Evolutionary conservation across 768 basidiomycete species (phyloP).

Genomic region (Tubosaeta sp.): DNA sequence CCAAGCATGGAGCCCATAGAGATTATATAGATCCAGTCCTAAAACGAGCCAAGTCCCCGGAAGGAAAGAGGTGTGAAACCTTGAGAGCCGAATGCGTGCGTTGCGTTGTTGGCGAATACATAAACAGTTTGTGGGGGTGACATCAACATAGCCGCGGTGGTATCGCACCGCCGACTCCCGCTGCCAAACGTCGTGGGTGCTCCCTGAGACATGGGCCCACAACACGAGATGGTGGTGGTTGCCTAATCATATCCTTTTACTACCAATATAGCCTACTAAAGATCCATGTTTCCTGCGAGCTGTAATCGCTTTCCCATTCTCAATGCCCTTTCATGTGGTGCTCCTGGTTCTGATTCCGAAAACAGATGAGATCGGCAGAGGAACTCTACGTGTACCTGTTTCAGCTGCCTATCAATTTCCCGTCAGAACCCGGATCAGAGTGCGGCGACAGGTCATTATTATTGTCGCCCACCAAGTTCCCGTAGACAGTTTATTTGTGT

Average conservation of each 20-base stretch:
- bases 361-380: conserved; percentile 5
- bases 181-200: background rate
- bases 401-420: background rate
- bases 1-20: background rate
- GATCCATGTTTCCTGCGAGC: too few species aligned
- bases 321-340: background rate
- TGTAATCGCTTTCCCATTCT: conserved; percentile 2
- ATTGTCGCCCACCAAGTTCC: conserved; percentile 10
- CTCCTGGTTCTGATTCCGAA: background rate
- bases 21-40: conserved; percentile 20
- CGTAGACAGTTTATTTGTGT: conserved; percentile 34
- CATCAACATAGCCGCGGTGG: background rate
- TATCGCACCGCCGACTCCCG: background rate
- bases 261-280: too few species aligned
- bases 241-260: background rate
- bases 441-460: background rate
- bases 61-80: conserved; percentile 7
- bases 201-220: background rate
- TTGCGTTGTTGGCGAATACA: conserved; percentile 2
- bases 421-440: background rate
- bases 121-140: background rate
- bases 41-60: conserved; percentile 8
- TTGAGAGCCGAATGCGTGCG: conserved; percentile 7
- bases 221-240: background rate
- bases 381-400: background rate